A percentile compares a stretch with the other conserved stretches of the same genome.
Evolutionary conservation across 305 asterid species (phyloP).

Genomic region (Fraxinus paxiana): DNA sequence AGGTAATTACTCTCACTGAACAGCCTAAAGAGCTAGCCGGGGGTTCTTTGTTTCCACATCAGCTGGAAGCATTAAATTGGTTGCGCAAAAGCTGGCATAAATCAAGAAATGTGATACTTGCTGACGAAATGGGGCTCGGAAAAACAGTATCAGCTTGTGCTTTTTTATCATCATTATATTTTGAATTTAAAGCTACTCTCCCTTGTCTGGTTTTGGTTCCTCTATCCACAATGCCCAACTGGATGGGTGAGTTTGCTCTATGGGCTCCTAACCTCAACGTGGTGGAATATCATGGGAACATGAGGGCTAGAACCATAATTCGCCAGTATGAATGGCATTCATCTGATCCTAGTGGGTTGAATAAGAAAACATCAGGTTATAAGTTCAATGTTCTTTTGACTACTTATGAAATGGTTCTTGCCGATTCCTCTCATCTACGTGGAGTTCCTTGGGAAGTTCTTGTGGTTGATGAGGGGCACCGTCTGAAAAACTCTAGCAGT

Average conservation of each 20-base stretch:
- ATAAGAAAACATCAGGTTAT: slow-evolving; percentile 54
- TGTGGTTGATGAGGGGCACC: slow-evolving; percentile 99
- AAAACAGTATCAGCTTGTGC: slow-evolving; percentile 97
- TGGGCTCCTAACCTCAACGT: slow-evolving; percentile 97
- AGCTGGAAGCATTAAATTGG: slow-evolving; percentile 97
- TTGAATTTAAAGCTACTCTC: slow-evolving; percentile 70
- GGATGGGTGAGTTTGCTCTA: slow-evolving; percentile 89
- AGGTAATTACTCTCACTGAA: slow-evolving; percentile 66
- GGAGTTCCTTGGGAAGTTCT: slow-evolving; percentile 99
- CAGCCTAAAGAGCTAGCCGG: slow-evolving; percentile 90
- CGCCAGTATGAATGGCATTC: slow-evolving; percentile 98
- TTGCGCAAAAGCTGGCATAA: slow-evolving; percentile 90
- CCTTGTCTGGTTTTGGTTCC: slow-evolving; percentile 97
- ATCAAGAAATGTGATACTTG: slow-evolving; percentile 91
- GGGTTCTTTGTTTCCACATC: slow-evolving; percentile 94
- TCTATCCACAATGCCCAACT: slow-evolving; percentile 95
- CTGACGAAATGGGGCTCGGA: slow-evolving; percentile 99
- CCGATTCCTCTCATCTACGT: slow-evolving; percentile 70
- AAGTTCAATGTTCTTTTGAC: slow-evolving; percentile 91
- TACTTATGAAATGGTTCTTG: slow-evolving; percentile 90
- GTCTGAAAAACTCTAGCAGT: slow-evolving; percentile 81
- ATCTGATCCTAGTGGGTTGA: slow-evolving; percentile 38
- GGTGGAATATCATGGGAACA: slow-evolving; percentile 92
- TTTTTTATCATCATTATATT: slow-evolving; percentile 77
- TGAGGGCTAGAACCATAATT: slow-evolving; percentile 71